phyloP scores from a whole-genome alignment of 2,329 filamentous ascomycete species.

The Exophiala bonariae region DNA sequence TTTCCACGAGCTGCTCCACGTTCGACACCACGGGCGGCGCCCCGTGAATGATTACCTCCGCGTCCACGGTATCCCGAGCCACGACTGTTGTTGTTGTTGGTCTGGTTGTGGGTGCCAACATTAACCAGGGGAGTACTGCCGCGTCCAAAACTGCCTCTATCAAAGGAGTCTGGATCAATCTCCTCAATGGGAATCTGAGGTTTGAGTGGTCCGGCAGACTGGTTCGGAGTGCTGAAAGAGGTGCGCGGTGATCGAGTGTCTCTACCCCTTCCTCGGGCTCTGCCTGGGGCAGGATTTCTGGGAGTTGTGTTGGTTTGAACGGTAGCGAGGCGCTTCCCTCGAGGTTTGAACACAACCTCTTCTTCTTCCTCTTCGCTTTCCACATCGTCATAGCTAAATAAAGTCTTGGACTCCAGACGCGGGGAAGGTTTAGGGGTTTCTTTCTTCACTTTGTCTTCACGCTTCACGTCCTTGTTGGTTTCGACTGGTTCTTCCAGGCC shows the following conservation, averaged over 20 bases:
- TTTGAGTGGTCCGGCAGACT: constrained; percentile 13
- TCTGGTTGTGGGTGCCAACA: constrained; percentile 15
- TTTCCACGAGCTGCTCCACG: constrained; percentile 26
- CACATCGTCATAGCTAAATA: constrained; percentile 47
- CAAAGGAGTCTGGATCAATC: constrained; percentile 51
- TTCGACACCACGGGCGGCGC: constrained; percentile 21
- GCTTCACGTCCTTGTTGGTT: constrained; percentile 33
- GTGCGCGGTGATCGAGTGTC: constrained; percentile 15
- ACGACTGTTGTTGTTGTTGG: constrained; percentile 14
- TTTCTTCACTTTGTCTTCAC: constrained; percentile 47
- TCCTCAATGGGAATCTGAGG: constrained; percentile 46
- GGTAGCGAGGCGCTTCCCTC: constrained; percentile 21
- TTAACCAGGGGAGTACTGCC: constrained; percentile 28
- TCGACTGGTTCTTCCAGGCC: constrained; percentile 46
- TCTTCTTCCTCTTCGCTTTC: constrained; percentile 51
- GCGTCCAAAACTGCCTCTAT: constrained; percentile 34
- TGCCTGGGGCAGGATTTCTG: constrained; percentile 10
- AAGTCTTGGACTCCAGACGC: constrained; percentile 40
- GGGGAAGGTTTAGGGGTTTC: constrained; percentile 30
- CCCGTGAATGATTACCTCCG: constrained; percentile 16
- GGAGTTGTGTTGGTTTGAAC: constrained; percentile 5
- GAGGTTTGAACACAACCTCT: constrained; percentile 42
- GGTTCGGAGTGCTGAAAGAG: constrained; percentile 21
- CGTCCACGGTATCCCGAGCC: constrained; percentile 13
- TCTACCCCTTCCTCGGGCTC: constrained; percentile 12